Evolutionary conservation across 805 yeast genomes (phyloP).

Genomic region (Saturnispora kantuleensis): DNA sequence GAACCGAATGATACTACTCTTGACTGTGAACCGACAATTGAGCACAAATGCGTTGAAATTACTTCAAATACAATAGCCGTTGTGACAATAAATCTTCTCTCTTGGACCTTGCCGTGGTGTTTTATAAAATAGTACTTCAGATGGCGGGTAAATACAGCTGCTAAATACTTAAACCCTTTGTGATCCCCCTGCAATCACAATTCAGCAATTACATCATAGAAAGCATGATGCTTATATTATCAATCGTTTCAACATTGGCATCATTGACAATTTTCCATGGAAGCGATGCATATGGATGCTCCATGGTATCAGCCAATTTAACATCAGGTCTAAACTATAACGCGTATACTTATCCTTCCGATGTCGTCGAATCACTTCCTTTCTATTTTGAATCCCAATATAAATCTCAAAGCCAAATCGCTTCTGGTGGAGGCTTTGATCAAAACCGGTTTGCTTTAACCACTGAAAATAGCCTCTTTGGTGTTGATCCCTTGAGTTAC

Average conservation of each 20-base stretch:
- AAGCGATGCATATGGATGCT: not conserved
- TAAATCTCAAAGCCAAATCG: not conserved
- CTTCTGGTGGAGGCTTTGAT: not conserved
- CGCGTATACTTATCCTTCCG: not conserved
- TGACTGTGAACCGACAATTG: too few relatives aligned
- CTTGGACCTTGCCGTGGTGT: not conserved
- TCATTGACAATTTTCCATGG: not conserved
- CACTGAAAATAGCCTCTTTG: not conserved
- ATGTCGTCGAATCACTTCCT: not conserved
- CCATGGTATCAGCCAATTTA: not conserved
- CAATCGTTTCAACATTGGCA: not conserved
- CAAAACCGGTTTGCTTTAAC: not conserved
- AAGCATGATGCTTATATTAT: not conserved
- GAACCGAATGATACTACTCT: too few relatives aligned
- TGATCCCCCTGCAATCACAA: not conserved
- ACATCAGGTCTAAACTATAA: slow-evolving; percentile 1
- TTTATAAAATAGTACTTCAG: not conserved
- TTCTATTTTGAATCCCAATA: not conserved
- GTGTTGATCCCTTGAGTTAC: slow-evolving; percentile 2
- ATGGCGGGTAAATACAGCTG: not conserved
- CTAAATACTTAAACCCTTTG: not conserved
- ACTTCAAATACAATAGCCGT: too few relatives aligned
- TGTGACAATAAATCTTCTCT: too few relatives aligned
- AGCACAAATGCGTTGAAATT: too few relatives aligned
- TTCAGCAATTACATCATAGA: not conserved